Evolutionary conservation across 2,329 filamentous ascomycete species (phyloP), one percentile per base, ranked within the genome.

Genomic region (Aspergillus aculeatus): DNA sequence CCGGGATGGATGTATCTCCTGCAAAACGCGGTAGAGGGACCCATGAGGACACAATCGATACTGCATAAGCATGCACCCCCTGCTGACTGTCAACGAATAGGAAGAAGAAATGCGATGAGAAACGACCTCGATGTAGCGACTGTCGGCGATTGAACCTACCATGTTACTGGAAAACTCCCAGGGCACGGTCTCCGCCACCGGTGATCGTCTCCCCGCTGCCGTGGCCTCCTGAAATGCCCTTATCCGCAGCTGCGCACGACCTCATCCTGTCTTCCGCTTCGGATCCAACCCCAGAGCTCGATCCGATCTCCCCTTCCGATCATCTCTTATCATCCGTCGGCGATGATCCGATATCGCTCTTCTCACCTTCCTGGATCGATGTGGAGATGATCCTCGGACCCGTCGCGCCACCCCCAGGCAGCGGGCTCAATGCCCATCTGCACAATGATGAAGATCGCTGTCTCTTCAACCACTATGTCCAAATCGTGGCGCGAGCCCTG

Each of bases 381-480:
- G 14, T 44, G 47, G 56, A 62, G 26, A 29, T 58, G 21, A 31
- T 58, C 21, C 16, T 38, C 9, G 21, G 61, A 4, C 49, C 57
- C 14, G 50, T 65, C 26, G 10, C 26, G 10, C 44, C 57, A 41
- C 61, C 62, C 11, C 64, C 62, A 19, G 50, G 14, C 24, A 11
- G n/a, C n/a, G 9, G 16, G 7, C 35, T 62, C 7, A 70, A 69
- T 23, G 65, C 69, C 4, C 61, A 65, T 57, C 52, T 71, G 7
- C 58, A 60, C 16, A 65, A 58, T 14, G 65, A 70, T 9, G 68
- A 72, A 31, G 70, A 72, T 47, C 64, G 65, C 9, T 70, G 66
- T 1, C 63, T 71, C 0, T 70, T 70, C 35, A 72, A 72, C 32
- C 70, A 72, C 60, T 72, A 71, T 59, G 56, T 72, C 31, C 64